Evolutionary conservation across 1,284 basidiomycete species (phyloP).

Genomic region (Ustanciosporium gigantosporum): DNA sequence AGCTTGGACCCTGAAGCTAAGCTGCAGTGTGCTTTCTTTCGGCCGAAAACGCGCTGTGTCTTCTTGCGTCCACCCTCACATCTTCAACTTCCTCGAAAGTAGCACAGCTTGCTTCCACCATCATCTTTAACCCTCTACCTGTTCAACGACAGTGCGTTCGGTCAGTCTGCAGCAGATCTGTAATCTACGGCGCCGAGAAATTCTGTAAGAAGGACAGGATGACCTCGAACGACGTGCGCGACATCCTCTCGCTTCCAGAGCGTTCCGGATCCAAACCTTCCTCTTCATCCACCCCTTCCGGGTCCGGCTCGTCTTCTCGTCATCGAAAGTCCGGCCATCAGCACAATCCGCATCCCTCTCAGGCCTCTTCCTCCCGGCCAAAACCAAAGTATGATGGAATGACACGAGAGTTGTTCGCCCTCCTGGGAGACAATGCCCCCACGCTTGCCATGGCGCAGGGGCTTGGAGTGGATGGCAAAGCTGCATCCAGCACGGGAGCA

Average conservation of each 20-base stretch:
- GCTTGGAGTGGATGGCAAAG: conserved; percentile 14
- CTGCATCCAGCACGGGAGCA: conserved; percentile 55
- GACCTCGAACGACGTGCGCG: conserved; percentile 55
- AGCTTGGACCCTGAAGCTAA: no score
- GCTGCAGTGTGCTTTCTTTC: no score
- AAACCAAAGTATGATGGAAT: conserved; percentile 68
- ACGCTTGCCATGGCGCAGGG: conserved; percentile 65
- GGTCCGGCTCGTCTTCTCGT: conserved; percentile 22
- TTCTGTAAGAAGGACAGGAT: no score
- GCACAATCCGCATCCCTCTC: conserved; percentile 25
- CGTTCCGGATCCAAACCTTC: conserved; percentile 14
- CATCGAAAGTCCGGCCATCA: conserved; percentile 24
- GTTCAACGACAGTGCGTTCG: no score
- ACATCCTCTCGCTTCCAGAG: conserved; percentile 54
- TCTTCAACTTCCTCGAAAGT: no score
- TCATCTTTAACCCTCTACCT: not conserved
- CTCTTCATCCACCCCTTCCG: conserved; percentile 22
- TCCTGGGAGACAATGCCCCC: conserved; percentile 89
- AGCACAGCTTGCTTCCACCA: no score
- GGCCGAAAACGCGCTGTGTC: no score
- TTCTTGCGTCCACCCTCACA: no score
- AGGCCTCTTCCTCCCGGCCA: conserved; percentile 8
- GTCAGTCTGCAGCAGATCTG: no score
- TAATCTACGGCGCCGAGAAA: no score
- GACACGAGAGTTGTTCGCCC: conserved; percentile 85